Base-by-base conservation (phyloP, 2,329 filamentous ascomycete species). In the Tolypocladium amazonense region DNA sequence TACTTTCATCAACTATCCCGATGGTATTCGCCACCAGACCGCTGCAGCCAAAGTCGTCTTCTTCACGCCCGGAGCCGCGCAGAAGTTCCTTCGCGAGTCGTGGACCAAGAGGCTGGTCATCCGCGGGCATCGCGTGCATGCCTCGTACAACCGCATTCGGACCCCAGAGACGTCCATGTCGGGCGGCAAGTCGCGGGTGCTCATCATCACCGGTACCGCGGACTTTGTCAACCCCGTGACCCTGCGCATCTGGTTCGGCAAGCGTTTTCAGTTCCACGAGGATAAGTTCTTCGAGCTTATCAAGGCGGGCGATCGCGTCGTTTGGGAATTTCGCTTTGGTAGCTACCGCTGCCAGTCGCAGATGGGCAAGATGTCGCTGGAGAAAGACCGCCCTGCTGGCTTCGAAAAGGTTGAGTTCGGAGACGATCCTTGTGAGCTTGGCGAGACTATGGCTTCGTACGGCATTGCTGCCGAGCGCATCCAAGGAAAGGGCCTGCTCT, bases 291-390 rank as follows among this genome's bases (percentile, higher is more conserved):
- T 70, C 3, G 64, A 68, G 23, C 67, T 77, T 25, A 65, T 69
- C 41, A 60, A 63, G 33, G 68, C 62, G 2, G 63, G 61, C 0
- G 62, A 62, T 0, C 69, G 71, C 27, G 65, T 66, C 0, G 72
- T 77, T 2, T 62, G 81, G 18, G 81, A 83, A 71, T 81, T 77
- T 63, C 73, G 76, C 14, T 85, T 85, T 63, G 80, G 79, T 0
- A 82, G 80, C 59, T 84, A 76, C 60, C 76, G 81, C 0, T 81
- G 78, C 68, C 82, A 85, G 73, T 74, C 81, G 0, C 76, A 82
- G 69, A 75, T 77, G 57, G 80, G 77, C 1, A 74, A 75, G 66
- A 73, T 73, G 67, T 67, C 73, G 0, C 65, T 77, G 33, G 70
- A 75, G 57, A 71, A 70, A 62, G 70, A 75, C 14, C 60, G 64